Evolutionary conservation across 2,329 filamentous ascomycete genomes (phyloP).

Genomic region (Aspergillus sp.): DNA sequence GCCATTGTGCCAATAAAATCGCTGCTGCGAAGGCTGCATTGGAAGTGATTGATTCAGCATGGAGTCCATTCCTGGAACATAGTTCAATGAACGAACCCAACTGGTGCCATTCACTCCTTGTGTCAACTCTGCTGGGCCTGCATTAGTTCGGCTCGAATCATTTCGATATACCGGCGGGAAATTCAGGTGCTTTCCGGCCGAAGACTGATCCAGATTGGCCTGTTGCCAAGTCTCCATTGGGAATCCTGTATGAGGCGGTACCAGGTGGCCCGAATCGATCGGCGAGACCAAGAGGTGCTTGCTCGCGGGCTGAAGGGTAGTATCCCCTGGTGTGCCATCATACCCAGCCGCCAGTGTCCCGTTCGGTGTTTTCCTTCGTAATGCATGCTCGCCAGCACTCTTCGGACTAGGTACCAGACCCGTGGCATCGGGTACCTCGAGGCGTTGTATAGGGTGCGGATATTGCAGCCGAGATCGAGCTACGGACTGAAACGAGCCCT

Average conservation of each 20-base stretch:
- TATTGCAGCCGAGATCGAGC: slow-evolving; percentile 39
- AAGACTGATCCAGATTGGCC: slow-evolving; percentile 30
- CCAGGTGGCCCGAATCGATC: slow-evolving; percentile 44
- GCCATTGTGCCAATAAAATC: slow-evolving; percentile 47
- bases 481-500: slow-evolving; percentile 30
- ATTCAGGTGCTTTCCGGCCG: slow-evolving; percentile 36
- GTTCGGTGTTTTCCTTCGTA: slow-evolving; percentile 88
- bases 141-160: slow-evolving; percentile 32
- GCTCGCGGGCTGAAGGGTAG: slow-evolving; percentile 69
- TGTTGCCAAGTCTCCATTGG: slow-evolving; percentile 38
- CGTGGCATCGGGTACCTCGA: slow-evolving; percentile 32
- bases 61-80: slow-evolving; percentile 60
- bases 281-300: slow-evolving; percentile 82
- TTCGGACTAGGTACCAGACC: slow-evolving; percentile 28
- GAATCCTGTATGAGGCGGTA: slow-evolving; percentile 35
- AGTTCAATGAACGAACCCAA: slow-evolving; percentile 48
- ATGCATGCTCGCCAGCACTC: slow-evolving; percentile 65
- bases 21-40: slow-evolving; percentile 42
- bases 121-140: slow-evolving; percentile 31
- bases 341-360: slow-evolving; percentile 92
- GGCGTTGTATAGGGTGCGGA: slow-evolving; percentile 43
- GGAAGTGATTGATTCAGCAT: slow-evolving; percentile 60
- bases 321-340: slow-evolving; percentile 76
- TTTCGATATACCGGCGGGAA: slow-evolving; percentile 44
- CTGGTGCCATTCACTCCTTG: slow-evolving; percentile 40